Evolutionary conservation across 805 yeast species (phyloP).

Genomic region (Metschnikowia baotianmanensis): DNA sequence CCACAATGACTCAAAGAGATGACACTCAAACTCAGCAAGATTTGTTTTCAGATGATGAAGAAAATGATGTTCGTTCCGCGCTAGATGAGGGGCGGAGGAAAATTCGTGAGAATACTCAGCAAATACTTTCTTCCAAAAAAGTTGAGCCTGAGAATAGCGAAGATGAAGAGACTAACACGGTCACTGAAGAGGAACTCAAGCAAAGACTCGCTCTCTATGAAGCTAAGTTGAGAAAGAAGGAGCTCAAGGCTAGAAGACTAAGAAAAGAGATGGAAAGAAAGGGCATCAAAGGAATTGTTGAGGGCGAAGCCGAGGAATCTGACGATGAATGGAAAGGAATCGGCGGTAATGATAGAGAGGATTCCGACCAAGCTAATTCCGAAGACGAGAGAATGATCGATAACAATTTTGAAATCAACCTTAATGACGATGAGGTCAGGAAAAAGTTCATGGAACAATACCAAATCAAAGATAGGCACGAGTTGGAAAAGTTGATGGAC

Average conservation of each 20-base stretch:
- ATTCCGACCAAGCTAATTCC: constrained; percentile 58
- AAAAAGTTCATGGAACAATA: constrained; percentile 58
- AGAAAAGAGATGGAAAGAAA: constrained; percentile 54
- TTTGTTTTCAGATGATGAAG: constrained; percentile 23
- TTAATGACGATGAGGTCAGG: constrained; percentile 58
- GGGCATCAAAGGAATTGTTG: constrained; percentile 61
- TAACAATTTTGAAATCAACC: constrained; percentile 56
- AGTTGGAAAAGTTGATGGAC: constrained; percentile 63
- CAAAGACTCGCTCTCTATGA: constrained; percentile 37
- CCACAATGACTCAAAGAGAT: constrained; percentile 11
- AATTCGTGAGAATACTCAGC: constrained; percentile 14
- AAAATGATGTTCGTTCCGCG: constrained; percentile 25
- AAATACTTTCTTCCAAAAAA: constrained; percentile 7
- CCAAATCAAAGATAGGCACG: constrained; percentile 57
- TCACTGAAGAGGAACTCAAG: constrained; percentile 26
- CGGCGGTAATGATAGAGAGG: constrained; percentile 70
- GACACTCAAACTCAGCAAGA: constrained; percentile 9
- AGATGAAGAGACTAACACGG: constrained; percentile 23
- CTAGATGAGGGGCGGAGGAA: constrained; percentile 25
- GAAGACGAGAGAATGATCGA: constrained; percentile 80
- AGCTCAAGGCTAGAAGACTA: constrained; percentile 30
- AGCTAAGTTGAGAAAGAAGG: constrained; percentile 35
- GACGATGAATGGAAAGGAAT: constrained; percentile 86
- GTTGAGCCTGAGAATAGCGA: constrained; percentile 19
- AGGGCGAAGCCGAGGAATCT: constrained; percentile 84